Conservation (phyloP, 495 filamentous ascomycete genomes). For the Wilcoxina mikolae region DNA sequence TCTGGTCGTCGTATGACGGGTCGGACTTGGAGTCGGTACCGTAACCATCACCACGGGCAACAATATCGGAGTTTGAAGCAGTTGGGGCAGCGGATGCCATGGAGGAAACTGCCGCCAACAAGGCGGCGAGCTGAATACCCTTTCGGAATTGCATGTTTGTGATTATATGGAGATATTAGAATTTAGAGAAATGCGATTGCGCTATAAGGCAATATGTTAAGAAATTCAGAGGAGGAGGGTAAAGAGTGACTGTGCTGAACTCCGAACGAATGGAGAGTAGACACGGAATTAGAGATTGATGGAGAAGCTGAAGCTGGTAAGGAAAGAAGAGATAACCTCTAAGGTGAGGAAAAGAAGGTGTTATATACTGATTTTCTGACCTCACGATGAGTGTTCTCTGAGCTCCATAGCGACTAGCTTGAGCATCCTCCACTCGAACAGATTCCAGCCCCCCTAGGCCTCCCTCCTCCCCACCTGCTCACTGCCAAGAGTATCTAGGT, state of each 20-base stretch:
- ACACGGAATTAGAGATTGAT: constrained; percentile 1
- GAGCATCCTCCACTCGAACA: too few relatives aligned
- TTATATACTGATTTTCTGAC: constrained; percentile 8
- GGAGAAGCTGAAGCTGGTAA: constrained; percentile 7
- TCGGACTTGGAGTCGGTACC: neutral
- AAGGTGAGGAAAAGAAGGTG: neutral
- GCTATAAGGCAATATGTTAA: neutral
- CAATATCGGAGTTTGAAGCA: neutral
- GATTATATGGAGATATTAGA: constrained; percentile 1
- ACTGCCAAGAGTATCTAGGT: too few relatives aligned
- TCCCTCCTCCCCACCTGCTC: too few relatives aligned
- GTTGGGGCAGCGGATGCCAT: constrained; percentile 1
- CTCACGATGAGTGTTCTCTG: too few relatives aligned
- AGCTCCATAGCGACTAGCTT: too few relatives aligned
- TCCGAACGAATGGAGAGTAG: neutral
- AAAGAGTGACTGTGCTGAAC: constrained; percentile 6
- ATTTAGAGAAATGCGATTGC: neutral
- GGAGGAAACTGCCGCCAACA: constrained; percentile 1
- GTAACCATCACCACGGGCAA: neutral
- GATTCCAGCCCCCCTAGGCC: too few relatives aligned
- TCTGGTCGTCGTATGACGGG: neutral
- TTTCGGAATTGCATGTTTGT: constrained; percentile 5
- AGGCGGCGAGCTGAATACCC: constrained; percentile 5
- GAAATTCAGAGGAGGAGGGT: neutral
- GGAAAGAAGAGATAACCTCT: neutral